A percentile compares a stretch with the other conserved stretches of the same genome.
Conservation (phyloP, 345 rosid genomes). For the Boechera retrofracta region DNA sequence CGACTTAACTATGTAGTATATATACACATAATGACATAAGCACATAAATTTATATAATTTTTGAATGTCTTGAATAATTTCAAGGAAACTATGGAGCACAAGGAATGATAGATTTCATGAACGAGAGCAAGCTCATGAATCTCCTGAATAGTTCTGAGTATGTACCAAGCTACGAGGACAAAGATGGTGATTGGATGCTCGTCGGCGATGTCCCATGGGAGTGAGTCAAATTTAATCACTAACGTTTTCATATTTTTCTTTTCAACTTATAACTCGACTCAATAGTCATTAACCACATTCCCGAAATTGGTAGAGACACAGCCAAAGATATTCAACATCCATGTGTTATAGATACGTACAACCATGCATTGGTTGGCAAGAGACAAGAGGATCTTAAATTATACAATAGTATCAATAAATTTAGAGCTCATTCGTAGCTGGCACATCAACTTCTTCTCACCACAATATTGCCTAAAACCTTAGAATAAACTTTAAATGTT, state of each 20-base stretch:
- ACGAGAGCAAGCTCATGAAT: constrained; percentile 92
- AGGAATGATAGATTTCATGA: constrained; percentile 99
- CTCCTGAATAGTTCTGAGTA: constrained; percentile 86
- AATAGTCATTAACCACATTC: constrained; percentile 31
- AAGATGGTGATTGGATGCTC: constrained; percentile 99
- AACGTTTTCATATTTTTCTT: neutral
- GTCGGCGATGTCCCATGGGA: constrained; percentile 99
- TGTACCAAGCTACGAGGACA: constrained; percentile 95
- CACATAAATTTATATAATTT: constrained; percentile 34
- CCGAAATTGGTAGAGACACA: constrained; percentile 36
- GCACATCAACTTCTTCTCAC: constrained; percentile 35
- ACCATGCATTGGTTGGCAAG: constrained; percentile 47
- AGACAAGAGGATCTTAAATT: constrained; percentile 37
- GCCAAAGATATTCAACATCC: constrained; percentile 33
- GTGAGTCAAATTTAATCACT: constrained; percentile 59
- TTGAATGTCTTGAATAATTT: constrained; percentile 32
- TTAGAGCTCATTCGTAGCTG: constrained; percentile 44
- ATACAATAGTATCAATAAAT: constrained; percentile 33
- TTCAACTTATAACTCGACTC: constrained; percentile 12
- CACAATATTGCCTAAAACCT: constrained; percentile 34
- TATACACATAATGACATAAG: neutral
- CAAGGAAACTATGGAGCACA: constrained; percentile 53
- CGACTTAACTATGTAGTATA: neutral
- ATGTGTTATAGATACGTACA: constrained; percentile 44
- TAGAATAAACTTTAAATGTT: constrained; percentile 29